These are phyloP conservation scores for Metschnikowia gelsemii DNA, from an alignment of 805 yeast genomes.

Conservation along the genomic window DNA sequence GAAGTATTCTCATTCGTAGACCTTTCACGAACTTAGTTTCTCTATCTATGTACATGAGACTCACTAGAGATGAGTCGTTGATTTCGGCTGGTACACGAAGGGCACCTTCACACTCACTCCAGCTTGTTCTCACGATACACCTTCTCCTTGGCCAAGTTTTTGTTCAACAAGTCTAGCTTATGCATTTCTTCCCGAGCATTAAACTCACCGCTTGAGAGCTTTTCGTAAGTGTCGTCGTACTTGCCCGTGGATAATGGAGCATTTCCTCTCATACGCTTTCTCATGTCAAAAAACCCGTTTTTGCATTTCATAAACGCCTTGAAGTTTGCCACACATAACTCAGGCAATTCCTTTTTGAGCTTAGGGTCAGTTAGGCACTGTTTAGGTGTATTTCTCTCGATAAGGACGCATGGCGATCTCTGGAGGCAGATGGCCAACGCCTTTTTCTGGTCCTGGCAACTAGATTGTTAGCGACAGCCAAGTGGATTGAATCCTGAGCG, in stretches of 20 bases:
- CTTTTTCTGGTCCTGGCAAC: slow-evolving; percentile 90
- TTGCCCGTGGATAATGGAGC: slow-evolving; percentile 92
- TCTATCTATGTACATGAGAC: neutral
- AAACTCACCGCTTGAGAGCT: slow-evolving; percentile 76
- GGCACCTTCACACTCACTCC: slow-evolving; percentile 28
- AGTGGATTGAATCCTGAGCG: neutral
- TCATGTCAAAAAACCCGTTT: slow-evolving; percentile 86
- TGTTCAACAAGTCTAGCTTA: slow-evolving; percentile 63
- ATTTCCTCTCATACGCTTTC: slow-evolving; percentile 88
- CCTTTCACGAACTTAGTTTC: no score
- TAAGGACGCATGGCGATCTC: slow-evolving; percentile 92
- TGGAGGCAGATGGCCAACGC: slow-evolving; percentile 96
- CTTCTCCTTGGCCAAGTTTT: slow-evolving; percentile 40
- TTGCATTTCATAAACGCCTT: slow-evolving; percentile 87
- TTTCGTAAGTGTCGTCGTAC: slow-evolving; percentile 83
- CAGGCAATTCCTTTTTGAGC: slow-evolving; percentile 75
- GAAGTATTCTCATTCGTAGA: no score
- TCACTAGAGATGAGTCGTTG: neutral
- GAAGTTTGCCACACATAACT: slow-evolving; percentile 80
- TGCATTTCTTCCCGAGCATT: slow-evolving; percentile 78
- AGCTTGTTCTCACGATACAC: slow-evolving; percentile 29
- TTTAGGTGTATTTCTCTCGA: slow-evolving; percentile 85
- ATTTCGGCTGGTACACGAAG: no score
- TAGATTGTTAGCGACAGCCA: slow-evolving; percentile 24
- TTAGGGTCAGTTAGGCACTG: slow-evolving; percentile 83